Conservation (phyloP, 257 asterid genomes). For the Ocimum tenuiflorum region DNA sequence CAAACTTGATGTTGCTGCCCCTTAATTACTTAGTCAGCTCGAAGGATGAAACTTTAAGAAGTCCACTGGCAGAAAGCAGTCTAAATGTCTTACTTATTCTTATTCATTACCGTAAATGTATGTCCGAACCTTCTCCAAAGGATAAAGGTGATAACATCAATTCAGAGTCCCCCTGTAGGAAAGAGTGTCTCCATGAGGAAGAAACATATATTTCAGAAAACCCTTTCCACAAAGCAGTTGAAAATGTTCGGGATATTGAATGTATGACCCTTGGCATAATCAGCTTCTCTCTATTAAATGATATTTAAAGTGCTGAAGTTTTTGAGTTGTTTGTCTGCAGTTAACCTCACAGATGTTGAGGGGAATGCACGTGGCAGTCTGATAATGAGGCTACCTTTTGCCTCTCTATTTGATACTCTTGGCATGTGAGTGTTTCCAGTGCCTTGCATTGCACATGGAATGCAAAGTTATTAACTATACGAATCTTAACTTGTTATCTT, state of each 20-base stretch:
- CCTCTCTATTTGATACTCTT: slow-evolving; percentile 82
- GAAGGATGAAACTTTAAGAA: slow-evolving; percentile 58
- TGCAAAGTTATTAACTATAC: slow-evolving; percentile 3
- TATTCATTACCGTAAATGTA: slow-evolving; percentile 57
- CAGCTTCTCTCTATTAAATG: slow-evolving; percentile 14
- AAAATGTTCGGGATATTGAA: slow-evolving; percentile 77
- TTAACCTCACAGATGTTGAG: slow-evolving; percentile 65
- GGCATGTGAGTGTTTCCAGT: slow-evolving; percentile 59
- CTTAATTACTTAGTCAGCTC: slow-evolving; percentile 68
- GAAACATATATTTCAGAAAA: slow-evolving; percentile 53
- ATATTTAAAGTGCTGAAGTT: slow-evolving; percentile 22
- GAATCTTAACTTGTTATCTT: slow-evolving; percentile 2
- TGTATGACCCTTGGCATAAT: slow-evolving; percentile 38
- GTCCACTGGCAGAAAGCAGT: slow-evolving; percentile 73
- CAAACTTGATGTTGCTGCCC: slow-evolving; percentile 71
- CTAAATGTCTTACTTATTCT: slow-evolving; percentile 72
- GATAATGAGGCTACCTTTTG: slow-evolving; percentile 74
- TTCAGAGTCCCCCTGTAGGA: slow-evolving; percentile 47
- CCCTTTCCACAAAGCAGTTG: slow-evolving; percentile 73
- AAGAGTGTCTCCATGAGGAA: slow-evolving; percentile 34
- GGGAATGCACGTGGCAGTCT: slow-evolving; percentile 52
- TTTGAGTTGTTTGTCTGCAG: slow-evolving; percentile 47
- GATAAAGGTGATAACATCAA: slow-evolving; percentile 38
- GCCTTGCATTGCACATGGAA: background rate
- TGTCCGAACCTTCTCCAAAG: slow-evolving; percentile 40